Conservation (phyloP, 176 grass and related monocot genomes). For the Carex myosuroides region DNA sequence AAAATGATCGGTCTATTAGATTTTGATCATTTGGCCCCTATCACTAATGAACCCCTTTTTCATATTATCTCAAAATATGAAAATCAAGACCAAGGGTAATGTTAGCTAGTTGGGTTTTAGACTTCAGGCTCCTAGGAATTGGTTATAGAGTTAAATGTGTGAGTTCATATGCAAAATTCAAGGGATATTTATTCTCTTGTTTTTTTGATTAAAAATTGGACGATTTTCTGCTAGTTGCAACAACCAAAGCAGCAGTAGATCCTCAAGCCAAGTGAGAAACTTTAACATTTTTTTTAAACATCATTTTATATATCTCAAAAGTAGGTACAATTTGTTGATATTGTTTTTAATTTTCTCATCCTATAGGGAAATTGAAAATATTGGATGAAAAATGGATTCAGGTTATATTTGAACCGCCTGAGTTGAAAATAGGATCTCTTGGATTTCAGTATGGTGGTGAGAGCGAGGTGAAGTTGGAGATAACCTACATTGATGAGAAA, state of each 20-base stretch:
- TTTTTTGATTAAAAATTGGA: not conserved
- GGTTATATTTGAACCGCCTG: conserved; percentile 81
- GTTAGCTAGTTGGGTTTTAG: not conserved
- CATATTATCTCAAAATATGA: not conserved
- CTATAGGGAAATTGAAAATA: conserved; percentile 64
- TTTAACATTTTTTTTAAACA: not conserved
- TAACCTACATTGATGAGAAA: conserved; percentile 79
- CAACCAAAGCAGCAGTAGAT: not conserved
- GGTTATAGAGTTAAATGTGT: not conserved
- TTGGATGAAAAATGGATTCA: conserved; percentile 86
- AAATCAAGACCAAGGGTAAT: not conserved
- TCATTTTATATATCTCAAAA: not conserved
- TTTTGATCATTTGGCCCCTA: not conserved
- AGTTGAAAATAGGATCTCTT: conserved; percentile 62
- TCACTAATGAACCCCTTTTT: not conserved
- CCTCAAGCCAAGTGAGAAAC: not conserved
- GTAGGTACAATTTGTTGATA: too few relatives aligned
- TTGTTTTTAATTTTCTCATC: not conserved
- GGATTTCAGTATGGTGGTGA: conserved; percentile 70
- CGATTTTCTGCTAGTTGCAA: not conserved
- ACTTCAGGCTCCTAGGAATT: not conserved
- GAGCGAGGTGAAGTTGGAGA: conserved; percentile 91
- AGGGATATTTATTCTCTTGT: not conserved
- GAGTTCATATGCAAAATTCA: not conserved
- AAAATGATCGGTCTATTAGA: not conserved